Evolutionary conservation across 768 basidiomycete genomes (phyloP).

Genomic region (Terana coerulea): DNA sequence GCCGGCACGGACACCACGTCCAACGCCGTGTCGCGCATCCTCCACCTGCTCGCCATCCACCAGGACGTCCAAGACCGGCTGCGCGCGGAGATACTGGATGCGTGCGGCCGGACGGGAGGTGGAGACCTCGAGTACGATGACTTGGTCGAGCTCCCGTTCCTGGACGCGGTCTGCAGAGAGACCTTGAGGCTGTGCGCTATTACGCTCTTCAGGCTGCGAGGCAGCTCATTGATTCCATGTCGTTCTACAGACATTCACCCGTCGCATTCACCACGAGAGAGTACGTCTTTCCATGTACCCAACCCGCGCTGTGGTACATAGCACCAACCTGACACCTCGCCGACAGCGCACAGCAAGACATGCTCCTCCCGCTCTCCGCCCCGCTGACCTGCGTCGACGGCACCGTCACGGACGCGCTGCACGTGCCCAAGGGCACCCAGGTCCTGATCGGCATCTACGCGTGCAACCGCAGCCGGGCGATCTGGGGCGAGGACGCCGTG

Average conservation of each 20-base stretch:
- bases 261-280: not conserved
- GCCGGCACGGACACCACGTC: conserved; percentile 15
- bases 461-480: conserved; percentile 35
- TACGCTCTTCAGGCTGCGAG: not conserved
- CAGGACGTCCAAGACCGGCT: conserved; percentile 9
- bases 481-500: conserved; percentile 44
- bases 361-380: conserved; percentile 37
- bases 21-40: conserved; percentile 3
- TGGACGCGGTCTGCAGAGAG: conserved; percentile 62
- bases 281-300: conserved; percentile 4
- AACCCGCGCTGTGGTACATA: no score
- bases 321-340: not conserved
- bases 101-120: not conserved
- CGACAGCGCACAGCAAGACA: conserved; percentile 20
- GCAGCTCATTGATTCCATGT: no score
- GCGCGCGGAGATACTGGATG: conserved; percentile 1
- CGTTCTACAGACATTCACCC: no score
- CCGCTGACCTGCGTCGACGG: conserved; percentile 37
- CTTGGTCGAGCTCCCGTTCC: conserved; percentile 44
- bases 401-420: conserved; percentile 30
- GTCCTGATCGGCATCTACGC: conserved; percentile 36
- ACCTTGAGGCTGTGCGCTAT: conserved; percentile 39
- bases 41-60: conserved; percentile 7
- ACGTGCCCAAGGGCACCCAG: conserved; percentile 37
- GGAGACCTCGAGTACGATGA: conserved; percentile 11